Evolutionary conservation across 2,329 filamentous ascomycete genomes (phyloP), one percentile per base, ranked within the genome.

Genomic region (Lasiodiplodia hormozganensis): DNA sequence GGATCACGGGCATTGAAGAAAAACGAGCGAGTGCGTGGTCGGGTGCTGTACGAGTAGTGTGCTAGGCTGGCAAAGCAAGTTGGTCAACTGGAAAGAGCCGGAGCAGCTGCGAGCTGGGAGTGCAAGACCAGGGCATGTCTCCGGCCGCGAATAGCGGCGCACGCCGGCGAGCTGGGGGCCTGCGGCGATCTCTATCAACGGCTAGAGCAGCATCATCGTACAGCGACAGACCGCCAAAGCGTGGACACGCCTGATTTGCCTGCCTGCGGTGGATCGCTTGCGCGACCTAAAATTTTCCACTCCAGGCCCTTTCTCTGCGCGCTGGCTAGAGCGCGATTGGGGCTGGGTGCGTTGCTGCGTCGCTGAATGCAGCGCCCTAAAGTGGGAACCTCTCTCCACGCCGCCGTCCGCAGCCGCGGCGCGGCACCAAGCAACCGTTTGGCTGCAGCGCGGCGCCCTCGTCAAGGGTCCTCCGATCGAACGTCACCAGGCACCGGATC

Each of bases 1-100:
- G 65, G 65, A 68, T 68, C 65, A 68, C 65, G 65, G 65, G 65
- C 65, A 67, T 67, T 67, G 65, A 67, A 67, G 54, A 58, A 47
- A 34, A 67, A 58, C 25, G 53, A 67, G 53, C 25, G 53, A 67
- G 65, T 64, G 60, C 60, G 60, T 64, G 60, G 60, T 52, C 60
- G 60, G 60, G 60, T 64, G 60, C 60, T 64, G 60, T 64, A 64
- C 60, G 60, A 64, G 60, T 64, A 64, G 60, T 64, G 43, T 47
- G 60, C 60, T 62, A 62, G 58, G 58, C 58, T 62, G 58, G 58
- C 58, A 51, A 62, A 28, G 60, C 60, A 52, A 38, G 60, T 51
- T 64, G 60, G 60, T 36, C 52, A 47, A 64, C 60, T 64, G 60
- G 60, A 52, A 64, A 36, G 43, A 38, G 60, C 60, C 60, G 60